Evolutionary conservation across 2,329 filamentous ascomycete genomes (phyloP).

Genomic region (Hypoxylon sp.): DNA sequence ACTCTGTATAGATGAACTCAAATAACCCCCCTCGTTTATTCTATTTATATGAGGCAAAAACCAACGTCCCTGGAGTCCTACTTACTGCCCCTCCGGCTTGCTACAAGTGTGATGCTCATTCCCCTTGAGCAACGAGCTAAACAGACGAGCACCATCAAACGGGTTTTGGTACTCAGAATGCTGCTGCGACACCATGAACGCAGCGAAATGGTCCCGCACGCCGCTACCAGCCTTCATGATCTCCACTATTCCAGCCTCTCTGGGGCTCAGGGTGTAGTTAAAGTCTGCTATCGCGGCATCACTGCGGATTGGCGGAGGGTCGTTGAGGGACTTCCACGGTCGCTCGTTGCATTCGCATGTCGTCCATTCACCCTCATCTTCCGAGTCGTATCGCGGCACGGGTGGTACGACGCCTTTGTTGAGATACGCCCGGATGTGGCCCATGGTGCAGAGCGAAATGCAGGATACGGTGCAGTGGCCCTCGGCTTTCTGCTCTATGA

Average conservation of each 20-base stretch:
- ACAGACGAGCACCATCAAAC: slow-evolving; percentile 10
- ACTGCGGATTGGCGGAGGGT: not conserved
- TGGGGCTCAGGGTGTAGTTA: slow-evolving; percentile 8
- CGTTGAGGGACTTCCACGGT: slow-evolving; percentile 49
- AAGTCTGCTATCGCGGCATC: too few species aligned
- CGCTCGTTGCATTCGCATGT: slow-evolving; percentile 51
- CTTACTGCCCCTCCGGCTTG: not conserved
- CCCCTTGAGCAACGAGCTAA: not conserved
- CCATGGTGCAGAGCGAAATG: slow-evolving; percentile 56
- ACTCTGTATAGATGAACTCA: not conserved
- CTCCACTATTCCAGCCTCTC: slow-evolving; percentile 33
- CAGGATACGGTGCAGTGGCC: slow-evolving; percentile 58
- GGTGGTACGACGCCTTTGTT: slow-evolving; percentile 56
- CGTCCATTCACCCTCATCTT: slow-evolving; percentile 46
- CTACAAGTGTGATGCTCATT: slow-evolving; percentile 13
- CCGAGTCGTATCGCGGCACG: slow-evolving; percentile 41
- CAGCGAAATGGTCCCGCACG: slow-evolving; percentile 29
- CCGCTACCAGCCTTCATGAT: slow-evolving; percentile 29
- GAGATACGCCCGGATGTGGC: slow-evolving; percentile 56
- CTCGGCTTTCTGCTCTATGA: slow-evolving; percentile 56
- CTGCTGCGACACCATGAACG: slow-evolving; percentile 15
- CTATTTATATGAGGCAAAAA: not conserved
- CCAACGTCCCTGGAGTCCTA: not conserved
- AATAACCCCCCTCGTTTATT: not conserved
- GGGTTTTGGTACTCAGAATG: slow-evolving; percentile 28